Evolutionary conservation across 2,329 filamentous ascomycete species (phyloP).

Genomic region (Aspergillus fischeri): DNA sequence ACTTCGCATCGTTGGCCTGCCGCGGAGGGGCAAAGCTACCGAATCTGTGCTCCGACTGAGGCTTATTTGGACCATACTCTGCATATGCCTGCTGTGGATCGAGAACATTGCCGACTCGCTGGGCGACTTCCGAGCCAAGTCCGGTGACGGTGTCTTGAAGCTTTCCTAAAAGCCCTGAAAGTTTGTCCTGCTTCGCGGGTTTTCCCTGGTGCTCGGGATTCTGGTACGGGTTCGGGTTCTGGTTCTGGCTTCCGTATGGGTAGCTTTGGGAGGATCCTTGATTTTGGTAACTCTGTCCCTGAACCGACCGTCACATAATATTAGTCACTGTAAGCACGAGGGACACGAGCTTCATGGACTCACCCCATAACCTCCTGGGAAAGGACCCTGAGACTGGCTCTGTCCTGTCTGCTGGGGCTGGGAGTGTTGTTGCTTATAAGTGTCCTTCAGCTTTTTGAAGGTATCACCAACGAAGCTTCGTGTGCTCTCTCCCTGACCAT

Average conservation of each 20-base stretch:
- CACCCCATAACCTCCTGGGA: slow-evolving; percentile 21
- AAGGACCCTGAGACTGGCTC: slow-evolving; percentile 16
- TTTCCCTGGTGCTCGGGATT: slow-evolving; percentile 26
- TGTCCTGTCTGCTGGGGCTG: slow-evolving; percentile 10
- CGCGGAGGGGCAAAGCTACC: slow-evolving; percentile 68
- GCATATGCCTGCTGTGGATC: slow-evolving; percentile 49
- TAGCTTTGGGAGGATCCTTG: slow-evolving; percentile 16
- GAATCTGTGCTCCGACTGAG: slow-evolving; percentile 48
- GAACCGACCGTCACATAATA: background rate
- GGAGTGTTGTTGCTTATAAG: slow-evolving; percentile 25
- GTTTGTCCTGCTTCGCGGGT: slow-evolving; percentile 32
- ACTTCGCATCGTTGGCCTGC: slow-evolving; percentile 70
- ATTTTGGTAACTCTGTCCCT: slow-evolving; percentile 5
- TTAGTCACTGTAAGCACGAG: background rate
- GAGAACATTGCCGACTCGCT: slow-evolving; percentile 44
- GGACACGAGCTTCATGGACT: slow-evolving; percentile 5
- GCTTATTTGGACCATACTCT: slow-evolving; percentile 36
- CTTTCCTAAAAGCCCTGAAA: slow-evolving; percentile 52
- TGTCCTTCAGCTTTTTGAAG: slow-evolving; percentile 42
- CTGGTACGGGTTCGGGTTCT: slow-evolving; percentile 15
- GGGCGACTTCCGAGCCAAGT: slow-evolving; percentile 49
- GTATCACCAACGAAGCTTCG: slow-evolving; percentile 51
- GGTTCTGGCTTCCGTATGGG: slow-evolving; percentile 21
- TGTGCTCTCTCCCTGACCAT: slow-evolving; percentile 32
- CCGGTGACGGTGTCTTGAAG: slow-evolving; percentile 51